phyloP scores from a whole-genome alignment of 805 yeast genomes.

The Ogataea nitratoaversa region DNA sequence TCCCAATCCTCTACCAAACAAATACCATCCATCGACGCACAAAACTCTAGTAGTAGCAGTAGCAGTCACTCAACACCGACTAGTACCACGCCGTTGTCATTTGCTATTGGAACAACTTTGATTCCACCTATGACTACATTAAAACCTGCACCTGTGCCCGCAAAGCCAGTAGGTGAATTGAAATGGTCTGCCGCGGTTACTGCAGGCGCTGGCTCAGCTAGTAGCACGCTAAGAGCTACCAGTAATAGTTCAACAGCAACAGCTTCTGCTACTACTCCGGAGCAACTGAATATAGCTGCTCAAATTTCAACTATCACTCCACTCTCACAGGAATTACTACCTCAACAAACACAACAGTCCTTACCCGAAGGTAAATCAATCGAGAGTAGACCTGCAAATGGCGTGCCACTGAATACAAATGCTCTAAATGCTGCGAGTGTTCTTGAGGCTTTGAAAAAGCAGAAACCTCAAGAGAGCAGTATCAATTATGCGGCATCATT shows the following conservation, averaged over 20 bases:
- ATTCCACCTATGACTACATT: slow-evolving; percentile 26
- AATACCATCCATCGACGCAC: slow-evolving; percentile 1
- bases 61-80: background rate
- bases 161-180: slow-evolving; percentile 27
- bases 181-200: slow-evolving; percentile 33
- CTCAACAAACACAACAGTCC: slow-evolving; percentile 7
- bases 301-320: slow-evolving; percentile 1
- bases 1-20: slow-evolving; percentile 4
- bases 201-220: slow-evolving; percentile 11
- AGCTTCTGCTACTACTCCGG: background rate
- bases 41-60: background rate
- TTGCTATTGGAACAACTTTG: slow-evolving; percentile 14
- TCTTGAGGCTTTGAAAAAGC: slow-evolving; percentile 33
- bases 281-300: background rate
- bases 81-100: slow-evolving; percentile 6
- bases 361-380: background rate
- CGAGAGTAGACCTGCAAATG: background rate
- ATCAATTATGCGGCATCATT: slow-evolving; percentile 4
- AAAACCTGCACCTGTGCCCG: slow-evolving; percentile 35
- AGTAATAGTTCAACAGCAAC: background rate
- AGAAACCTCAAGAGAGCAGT: slow-evolving; percentile 25
- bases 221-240: background rate
- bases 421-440: slow-evolving; percentile 36
- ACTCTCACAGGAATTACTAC: slow-evolving; percentile 2
- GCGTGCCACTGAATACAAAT: slow-evolving; percentile 23